phyloP scores from a whole-genome alignment of 495 filamentous ascomycete genomes.

The Xylaria nigripes region DNA sequence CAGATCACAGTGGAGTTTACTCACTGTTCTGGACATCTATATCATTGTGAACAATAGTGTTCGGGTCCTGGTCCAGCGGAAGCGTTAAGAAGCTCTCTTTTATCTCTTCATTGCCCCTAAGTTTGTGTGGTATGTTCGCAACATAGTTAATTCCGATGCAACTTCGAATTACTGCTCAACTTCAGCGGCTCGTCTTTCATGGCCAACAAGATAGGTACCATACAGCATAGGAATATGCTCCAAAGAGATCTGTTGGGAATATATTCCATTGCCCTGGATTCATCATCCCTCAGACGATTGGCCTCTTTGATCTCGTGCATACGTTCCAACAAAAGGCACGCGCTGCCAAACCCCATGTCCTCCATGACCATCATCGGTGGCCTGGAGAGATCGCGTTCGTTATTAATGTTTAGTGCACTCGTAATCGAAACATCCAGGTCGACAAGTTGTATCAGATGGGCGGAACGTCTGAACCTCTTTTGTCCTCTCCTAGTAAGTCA shows the following conservation, averaged over 20 bases:
- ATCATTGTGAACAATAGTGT: not conserved
- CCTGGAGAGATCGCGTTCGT: not conserved
- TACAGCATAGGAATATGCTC: slow-evolving; percentile 8
- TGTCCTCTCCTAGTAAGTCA: not conserved
- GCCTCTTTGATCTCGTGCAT: not conserved
- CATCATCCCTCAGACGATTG: not conserved
- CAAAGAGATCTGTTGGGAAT: slow-evolving; percentile 3
- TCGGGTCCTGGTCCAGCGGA: too few species aligned
- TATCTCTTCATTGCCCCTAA: too few species aligned
- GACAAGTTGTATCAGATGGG: slow-evolving; percentile 4
- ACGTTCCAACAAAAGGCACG: not conserved
- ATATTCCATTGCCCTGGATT: not conserved
- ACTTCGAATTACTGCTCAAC: not conserved
- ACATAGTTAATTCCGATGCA: slow-evolving; percentile 1
- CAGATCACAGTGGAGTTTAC: not conserved
- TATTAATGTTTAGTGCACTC: not conserved
- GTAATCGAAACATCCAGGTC: not conserved
- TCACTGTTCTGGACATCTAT: slow-evolving; percentile 4
- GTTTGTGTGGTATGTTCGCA: too few species aligned
- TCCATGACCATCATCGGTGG: slow-evolving; percentile 2
- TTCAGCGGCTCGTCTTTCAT: not conserved
- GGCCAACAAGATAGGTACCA: not conserved
- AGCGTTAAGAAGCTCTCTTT: not conserved
- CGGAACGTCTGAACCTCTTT: not conserved
- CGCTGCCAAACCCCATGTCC: not conserved